Percentiles rank a stretch among this genome's conserved stretches.
Evolutionary conservation across 257 asterid genomes (phyloP).

Genomic region (Solanum corneliomulleri): DNA sequence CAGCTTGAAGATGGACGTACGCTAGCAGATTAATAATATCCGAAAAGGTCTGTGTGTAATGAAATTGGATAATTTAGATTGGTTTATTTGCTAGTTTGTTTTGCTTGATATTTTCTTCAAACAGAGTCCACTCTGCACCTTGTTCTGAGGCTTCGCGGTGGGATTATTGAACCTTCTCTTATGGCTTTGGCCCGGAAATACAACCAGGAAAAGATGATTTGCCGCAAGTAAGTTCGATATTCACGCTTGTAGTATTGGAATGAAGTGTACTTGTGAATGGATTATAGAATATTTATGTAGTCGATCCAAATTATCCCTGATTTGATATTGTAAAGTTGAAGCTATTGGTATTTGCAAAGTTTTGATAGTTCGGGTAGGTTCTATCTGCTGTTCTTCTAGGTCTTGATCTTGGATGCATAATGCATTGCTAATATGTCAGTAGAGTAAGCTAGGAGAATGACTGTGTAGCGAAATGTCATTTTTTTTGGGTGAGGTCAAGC

Average conservation of each 20-base stretch:
- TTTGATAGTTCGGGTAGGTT: neutral
- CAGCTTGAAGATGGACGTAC: constrained; percentile 1
- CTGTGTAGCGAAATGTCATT: neutral
- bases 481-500: neutral
- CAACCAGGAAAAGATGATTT: neutral
- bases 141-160: neutral
- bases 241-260: neutral
- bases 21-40: neutral
- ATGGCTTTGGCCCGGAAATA: neutral
- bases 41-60: neutral
- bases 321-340: neutral
- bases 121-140: neutral
- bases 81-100: neutral
- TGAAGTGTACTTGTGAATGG: neutral
- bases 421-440: neutral
- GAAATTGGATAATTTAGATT: neutral
- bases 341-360: neutral
- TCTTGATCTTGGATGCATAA: neutral
- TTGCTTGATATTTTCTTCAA: neutral
- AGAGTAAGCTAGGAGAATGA: neutral
- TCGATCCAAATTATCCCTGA: neutral
- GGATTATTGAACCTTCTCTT: neutral
- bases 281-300: neutral
- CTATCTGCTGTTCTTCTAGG: neutral
- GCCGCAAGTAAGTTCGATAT: neutral